These are phyloP conservation scores for Mallotus japonicus DNA, from an alignment of 441 rosid genomes.

Conservation along the genomic window DNA sequence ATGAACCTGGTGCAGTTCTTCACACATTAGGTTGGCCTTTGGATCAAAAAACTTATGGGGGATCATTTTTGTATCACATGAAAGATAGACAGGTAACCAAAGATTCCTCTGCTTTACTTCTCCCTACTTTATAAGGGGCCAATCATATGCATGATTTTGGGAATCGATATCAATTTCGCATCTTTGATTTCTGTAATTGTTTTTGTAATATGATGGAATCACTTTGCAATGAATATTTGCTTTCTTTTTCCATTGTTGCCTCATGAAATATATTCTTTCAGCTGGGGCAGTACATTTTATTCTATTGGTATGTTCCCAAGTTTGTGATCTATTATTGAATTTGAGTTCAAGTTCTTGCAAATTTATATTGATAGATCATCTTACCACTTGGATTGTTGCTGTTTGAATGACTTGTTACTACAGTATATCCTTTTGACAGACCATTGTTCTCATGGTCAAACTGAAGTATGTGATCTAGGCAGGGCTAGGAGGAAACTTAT, in stretches of 20 bases:
- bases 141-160: background rate
- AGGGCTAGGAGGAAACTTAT: background rate
- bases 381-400: background rate
- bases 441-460: background rate
- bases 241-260: background rate
- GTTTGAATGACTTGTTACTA: background rate
- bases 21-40: slow-evolving; percentile 97
- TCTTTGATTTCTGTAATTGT: background rate
- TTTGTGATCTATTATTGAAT: background rate
- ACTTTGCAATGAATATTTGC: too few species aligned
- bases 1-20: slow-evolving; percentile 78
- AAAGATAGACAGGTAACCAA: slow-evolving; percentile 64
- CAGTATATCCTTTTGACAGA: background rate
- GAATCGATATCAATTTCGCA: background rate
- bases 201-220: background rate
- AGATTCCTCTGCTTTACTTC: background rate
- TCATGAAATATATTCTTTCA: too few species aligned
- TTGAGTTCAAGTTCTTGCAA: background rate
- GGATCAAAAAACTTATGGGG: slow-evolving; percentile 85
- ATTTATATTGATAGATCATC: slow-evolving; percentile 4
- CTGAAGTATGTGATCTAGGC: slow-evolving; percentile 1
- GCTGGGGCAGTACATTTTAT: background rate
- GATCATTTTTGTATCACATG: slow-evolving; percentile 98
- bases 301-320: background rate
- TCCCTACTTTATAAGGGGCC: slow-evolving; percentile 7